Percentiles rank a stretch among this genome's conserved stretches.
These are phyloP conservation scores for Halophytophthora polymorphica DNA, from an alignment of 352 stramenopile genomes.

Conservation along the genomic window DNA sequence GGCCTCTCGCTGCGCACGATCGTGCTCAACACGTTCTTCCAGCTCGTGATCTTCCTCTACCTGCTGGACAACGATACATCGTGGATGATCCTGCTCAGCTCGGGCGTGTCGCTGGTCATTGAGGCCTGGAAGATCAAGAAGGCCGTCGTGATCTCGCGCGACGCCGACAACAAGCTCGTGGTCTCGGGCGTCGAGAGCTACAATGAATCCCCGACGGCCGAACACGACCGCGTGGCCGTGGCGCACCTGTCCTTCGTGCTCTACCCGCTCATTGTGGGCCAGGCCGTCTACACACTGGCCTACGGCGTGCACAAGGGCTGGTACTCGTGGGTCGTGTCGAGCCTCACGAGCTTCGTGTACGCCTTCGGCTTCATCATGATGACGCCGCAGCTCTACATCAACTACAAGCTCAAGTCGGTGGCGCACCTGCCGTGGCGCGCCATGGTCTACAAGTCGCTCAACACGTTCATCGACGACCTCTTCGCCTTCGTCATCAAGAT, in stretches of 20 bases:
- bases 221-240: conserved; percentile 82
- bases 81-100: conserved; percentile 93
- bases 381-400: conserved; percentile 98
- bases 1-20: conserved; percentile 93
- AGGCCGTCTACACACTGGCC: conserved; percentile 93
- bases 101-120: conserved; percentile 76
- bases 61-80: conserved; percentile 97
- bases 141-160: conserved; percentile 80
- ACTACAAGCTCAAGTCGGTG: conserved; percentile 98
- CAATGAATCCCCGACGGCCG: conserved; percentile 68
- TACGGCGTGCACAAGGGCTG: conserved; percentile 94
- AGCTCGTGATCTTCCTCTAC: conserved; percentile 97
- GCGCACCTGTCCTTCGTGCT: conserved; percentile 83
- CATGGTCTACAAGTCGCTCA: conserved; percentile 98
- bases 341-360: conserved; percentile 97
- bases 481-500: conserved; percentile 92
- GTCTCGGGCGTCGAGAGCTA: conserved; percentile 85
- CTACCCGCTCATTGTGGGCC: conserved; percentile 90
- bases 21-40: conserved; percentile 96
- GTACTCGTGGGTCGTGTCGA: conserved; percentile 97
- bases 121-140: conserved; percentile 95
- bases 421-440: conserved; percentile 96
- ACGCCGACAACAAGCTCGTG: conserved; percentile 78
- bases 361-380: conserved; percentile 99
- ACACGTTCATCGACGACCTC: conserved; percentile 93